Evolutionary conservation across 169 alveolate genomes (phyloP).

Genomic region (Plasmodium malariae): DNA sequence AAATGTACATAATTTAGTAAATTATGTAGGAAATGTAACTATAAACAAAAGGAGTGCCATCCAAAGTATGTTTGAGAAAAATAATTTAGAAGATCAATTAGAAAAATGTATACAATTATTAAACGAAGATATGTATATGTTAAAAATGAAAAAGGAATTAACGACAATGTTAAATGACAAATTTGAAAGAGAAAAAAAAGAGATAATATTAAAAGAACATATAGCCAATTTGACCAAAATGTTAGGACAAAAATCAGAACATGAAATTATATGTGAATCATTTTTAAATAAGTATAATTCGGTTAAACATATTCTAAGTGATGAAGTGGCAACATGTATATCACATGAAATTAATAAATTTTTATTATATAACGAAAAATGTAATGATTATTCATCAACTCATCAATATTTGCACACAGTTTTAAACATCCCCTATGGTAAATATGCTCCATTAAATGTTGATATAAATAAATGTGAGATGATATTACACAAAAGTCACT

Average conservation of each 20-base stretch:
- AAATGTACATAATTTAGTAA: conserved; percentile 33
- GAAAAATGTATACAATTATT: conserved; percentile 75
- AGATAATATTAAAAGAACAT: conserved; percentile 79
- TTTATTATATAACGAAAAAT: conserved; percentile 36
- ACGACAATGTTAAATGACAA: conserved; percentile 75
- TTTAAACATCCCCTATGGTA: conserved; percentile 41
- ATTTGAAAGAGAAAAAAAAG: conserved; percentile 81
- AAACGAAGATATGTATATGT: conserved; percentile 81
- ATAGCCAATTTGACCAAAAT: conserved; percentile 72
- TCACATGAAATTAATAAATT: conserved; percentile 43
- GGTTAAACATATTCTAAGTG: neutral
- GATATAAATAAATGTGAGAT: conserved; percentile 46
- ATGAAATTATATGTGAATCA: conserved; percentile 75
- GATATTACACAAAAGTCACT: conserved; percentile 92
- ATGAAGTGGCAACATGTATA: neutral
- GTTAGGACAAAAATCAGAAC: conserved; percentile 78
- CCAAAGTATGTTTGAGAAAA: conserved; percentile 77
- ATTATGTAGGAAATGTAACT: conserved; percentile 56
- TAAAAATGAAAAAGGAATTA: conserved; percentile 81
- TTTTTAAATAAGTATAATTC: conserved; percentile 68
- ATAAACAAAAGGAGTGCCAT: conserved; percentile 49
- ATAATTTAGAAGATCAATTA: conserved; percentile 72
- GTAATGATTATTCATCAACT: conserved; percentile 57
- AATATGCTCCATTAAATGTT: conserved; percentile 27
- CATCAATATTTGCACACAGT: conserved; percentile 59